Evolutionary conservation across 306 rosid species (phyloP).

Genomic region (Crataegus laevigata): DNA sequence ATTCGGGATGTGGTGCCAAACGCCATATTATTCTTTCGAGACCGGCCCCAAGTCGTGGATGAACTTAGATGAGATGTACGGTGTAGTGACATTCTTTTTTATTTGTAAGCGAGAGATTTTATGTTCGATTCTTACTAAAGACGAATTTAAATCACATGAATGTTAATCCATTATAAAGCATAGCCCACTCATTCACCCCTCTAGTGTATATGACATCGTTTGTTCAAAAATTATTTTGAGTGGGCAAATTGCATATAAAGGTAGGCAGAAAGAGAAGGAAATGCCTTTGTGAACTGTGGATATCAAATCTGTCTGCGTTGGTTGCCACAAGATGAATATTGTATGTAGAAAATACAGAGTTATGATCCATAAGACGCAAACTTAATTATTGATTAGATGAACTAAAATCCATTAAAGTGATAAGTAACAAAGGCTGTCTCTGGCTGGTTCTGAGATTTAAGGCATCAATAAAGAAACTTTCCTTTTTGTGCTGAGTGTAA

Average conservation of each 20-base stretch:
- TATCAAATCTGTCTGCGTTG: background rate
- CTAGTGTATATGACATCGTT: too few relatives aligned
- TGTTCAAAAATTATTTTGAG: background rate
- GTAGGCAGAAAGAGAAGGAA: background rate
- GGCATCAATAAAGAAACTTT: background rate
- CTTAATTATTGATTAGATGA: background rate
- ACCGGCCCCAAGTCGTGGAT: too few relatives aligned
- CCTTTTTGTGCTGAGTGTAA: background rate
- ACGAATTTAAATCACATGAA: too few relatives aligned
- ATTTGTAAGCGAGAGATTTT: too few relatives aligned
- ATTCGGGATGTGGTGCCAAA: too few relatives aligned
- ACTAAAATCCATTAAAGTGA: background rate
- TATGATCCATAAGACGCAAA: background rate
- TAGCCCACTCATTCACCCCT: accelerated
- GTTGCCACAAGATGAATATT: background rate
- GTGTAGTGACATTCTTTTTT: too few relatives aligned
- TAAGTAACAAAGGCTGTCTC: background rate
- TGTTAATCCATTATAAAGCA: too few relatives aligned
- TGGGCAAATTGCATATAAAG: background rate
- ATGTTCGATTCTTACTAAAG: too few relatives aligned
- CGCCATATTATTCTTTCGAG: too few relatives aligned
- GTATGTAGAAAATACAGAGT: too few relatives aligned
- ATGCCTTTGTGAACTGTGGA: background rate
- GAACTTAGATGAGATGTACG: too few relatives aligned
- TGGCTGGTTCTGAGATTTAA: background rate